Base-by-base conservation (phyloP, 148 eudicot species). In the Vaccinium myrtillus region DNA sequence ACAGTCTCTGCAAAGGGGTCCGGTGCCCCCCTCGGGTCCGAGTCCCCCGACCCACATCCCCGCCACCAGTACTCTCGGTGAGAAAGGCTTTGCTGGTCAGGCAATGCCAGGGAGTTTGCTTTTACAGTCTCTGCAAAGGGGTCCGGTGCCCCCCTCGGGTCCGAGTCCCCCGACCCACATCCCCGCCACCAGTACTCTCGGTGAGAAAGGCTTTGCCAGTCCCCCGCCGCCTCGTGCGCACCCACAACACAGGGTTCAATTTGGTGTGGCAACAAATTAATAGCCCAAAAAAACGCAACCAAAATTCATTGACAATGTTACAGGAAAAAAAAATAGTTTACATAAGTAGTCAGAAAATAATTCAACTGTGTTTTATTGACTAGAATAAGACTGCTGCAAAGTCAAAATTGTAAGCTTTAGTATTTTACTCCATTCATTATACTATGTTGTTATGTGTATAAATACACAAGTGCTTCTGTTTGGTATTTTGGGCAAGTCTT, bases 41-140 rank as follows among this genome's bases (percentile, higher is more conserved):
- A 71, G 16, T 80, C 73, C 73, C 0, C 50, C 74, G 30, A 80
- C 83, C 58, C 43, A 56, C 43, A 56, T 56, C 53, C 83, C 80
- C 0, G 14, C 10, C 19, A 27, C 27, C 9, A 19, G 16, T 32
- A 78, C 82, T 15, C 70, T 84, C 75, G 54, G 23, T 3, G 59
- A 83, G 36, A 83, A 76, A 74, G 55, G 80, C 15, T 75, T 83
- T 1, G 85, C 58, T 4, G 80, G 85, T 43, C 69, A 49, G 27
- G 58, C 59, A 18, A 77, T 50, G 51, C 54, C 54, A 0, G 32
- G 32, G 1, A 30, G 32, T 30, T 30, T 67, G 25, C 50, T 67
- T 6, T 69, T 84, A 18, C 77, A 69, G 54, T 78, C 86, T 78
- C 27, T 78, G 32, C 46, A 30, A 21, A 61, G 32, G 19, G 48